Evolutionary conservation across 768 basidiomycete genomes (phyloP), one percentile per base, ranked within the genome.

Genomic region (Coprinellus micaceus): DNA sequence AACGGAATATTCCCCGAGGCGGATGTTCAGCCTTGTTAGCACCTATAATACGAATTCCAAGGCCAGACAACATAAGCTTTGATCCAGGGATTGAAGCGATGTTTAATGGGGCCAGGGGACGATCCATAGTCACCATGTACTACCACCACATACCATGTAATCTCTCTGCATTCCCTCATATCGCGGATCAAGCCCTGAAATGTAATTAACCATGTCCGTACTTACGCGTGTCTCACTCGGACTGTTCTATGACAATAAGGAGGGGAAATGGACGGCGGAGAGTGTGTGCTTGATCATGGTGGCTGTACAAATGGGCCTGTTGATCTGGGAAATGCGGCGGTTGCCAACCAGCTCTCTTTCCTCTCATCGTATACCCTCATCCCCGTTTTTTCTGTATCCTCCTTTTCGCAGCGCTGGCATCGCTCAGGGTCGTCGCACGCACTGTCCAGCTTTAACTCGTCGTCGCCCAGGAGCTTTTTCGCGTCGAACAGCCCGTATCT

Each of bases 381-480:
- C 57, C 60, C 60, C 60, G 62, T 56, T 57, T 25, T 58, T 52
- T 56, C 50, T 61, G 57, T 65, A 66, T 65, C 62, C 67, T 61
- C 63, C 67, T 63, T 60, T 69, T 69, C 56, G 61, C 59, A 74
- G 74, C 76, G 76, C 77, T 77, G 77, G 76, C 69, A 69, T 73
- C 72, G 68, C 72, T 70, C 69, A 67, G 60, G 66, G 61, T 67
- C 60, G 36, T 65, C 63, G 40, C 12, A 47, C 21, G 45, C 15
- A 22, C 33, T 28, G 9, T 36, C 28, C 21, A 37, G 4, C 47
- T 2, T 15, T 17, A 43, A 28, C 10, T 51, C 56, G 25, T 28
- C 50, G 26, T 26, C 33, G 33, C 33, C 33, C 33, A 33, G 33
- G 13, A 33, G 13, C 33, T 6, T 13, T 13, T 33, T 13, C 33